phyloP scores from a whole-genome alignment of 176 grass and related monocot genomes.

The Poa annua region DNA sequence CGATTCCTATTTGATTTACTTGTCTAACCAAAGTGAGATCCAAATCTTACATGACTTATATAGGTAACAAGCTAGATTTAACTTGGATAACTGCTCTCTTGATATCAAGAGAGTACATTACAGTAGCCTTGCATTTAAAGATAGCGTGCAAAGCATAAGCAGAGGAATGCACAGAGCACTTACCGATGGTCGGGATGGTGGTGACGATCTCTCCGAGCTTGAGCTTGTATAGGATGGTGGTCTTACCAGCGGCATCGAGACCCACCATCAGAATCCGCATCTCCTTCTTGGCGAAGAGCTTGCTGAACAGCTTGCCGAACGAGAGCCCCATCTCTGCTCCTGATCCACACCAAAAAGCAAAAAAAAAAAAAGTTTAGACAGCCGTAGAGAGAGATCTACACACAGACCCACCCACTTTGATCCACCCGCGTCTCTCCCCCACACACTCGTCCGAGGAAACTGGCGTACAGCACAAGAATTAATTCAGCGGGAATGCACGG shows the following conservation, averaged over 20 bases:
- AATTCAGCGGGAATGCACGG: background rate
- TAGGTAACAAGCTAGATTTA: background rate
- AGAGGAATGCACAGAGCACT: conserved; percentile 30
- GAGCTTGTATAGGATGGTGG: conserved; percentile 92
- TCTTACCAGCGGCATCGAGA: conserved; percentile 87
- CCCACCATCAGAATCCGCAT: conserved; percentile 95
- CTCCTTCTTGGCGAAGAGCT: conserved; percentile 88
- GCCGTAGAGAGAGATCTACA: conserved; percentile 9
- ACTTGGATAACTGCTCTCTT: background rate
- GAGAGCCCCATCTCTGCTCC: conserved; percentile 70
- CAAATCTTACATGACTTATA: background rate
- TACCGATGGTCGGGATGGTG: conserved; percentile 87
- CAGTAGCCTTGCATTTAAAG: background rate
- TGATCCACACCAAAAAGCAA: conserved; percentile 31
- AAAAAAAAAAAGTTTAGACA: background rate
- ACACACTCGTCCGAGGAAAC: background rate
- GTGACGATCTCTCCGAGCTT: conserved; percentile 95
- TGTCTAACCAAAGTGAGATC: background rate
- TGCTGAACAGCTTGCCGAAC: conserved; percentile 81
- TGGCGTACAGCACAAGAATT: background rate
- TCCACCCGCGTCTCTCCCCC: background rate
- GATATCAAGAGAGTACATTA: background rate
- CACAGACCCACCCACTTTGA: background rate
- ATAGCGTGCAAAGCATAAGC: background rate
- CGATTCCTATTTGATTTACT: background rate